These are phyloP conservation scores for Cruciata laevipes DNA, from an alignment of 257 asterid species.

Conservation along the genomic window DNA sequence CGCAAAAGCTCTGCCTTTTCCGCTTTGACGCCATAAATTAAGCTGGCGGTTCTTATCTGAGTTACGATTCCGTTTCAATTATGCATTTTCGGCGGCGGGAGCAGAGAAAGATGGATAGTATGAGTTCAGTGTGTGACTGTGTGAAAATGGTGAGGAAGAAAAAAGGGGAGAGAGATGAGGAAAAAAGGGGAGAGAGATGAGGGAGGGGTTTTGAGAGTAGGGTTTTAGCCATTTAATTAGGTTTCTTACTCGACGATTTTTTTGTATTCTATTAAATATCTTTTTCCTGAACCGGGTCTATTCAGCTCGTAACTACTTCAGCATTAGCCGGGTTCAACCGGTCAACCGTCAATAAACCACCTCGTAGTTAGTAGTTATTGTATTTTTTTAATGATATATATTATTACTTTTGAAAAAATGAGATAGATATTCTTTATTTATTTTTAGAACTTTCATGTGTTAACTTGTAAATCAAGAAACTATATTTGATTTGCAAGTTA, in stretches of 20 bases:
- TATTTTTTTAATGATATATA: no score
- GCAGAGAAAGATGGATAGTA: background rate
- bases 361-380: background rate
- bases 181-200: conserved; percentile 3
- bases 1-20: conserved; percentile 20
- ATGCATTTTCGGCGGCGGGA: conserved; percentile 14
- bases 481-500: no score
- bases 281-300: background rate
- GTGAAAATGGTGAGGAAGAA: conserved; percentile 24
- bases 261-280: background rate
- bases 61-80: conserved; percentile 8
- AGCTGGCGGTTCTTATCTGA: conserved; percentile 2
- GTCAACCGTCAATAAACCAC: background rate
- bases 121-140: conserved; percentile 2
- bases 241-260: background rate
- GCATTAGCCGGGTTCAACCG: background rate
- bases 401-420: no score
- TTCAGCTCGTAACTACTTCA: background rate
- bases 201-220: conserved; percentile 52
- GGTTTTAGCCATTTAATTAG: conserved; percentile 47
- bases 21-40: conserved; percentile 37
- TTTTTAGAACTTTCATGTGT: no score
- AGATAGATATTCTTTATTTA: no score
- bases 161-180: conserved; percentile 4
- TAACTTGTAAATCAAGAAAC: no score